phyloP scores from a whole-genome alignment of 805 yeast species.

The Nematodospora valgi region DNA sequence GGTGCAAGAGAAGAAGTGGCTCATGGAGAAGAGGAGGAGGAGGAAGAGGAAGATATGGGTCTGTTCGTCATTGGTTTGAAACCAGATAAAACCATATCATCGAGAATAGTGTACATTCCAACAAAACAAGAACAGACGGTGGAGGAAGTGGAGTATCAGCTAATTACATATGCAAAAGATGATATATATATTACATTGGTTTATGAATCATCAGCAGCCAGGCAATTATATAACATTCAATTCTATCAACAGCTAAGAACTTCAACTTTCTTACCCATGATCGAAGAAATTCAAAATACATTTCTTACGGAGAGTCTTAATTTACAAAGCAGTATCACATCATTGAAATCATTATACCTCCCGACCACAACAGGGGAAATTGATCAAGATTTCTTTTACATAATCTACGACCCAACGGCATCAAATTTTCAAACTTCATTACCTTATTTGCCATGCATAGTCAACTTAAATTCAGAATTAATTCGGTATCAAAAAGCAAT shows the following conservation, averaged over 20 bases:
- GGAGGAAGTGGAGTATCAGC: slow-evolving; percentile 23
- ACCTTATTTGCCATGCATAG: slow-evolving; percentile 28
- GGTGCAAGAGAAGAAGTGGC: background rate
- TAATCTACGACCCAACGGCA: slow-evolving; percentile 26
- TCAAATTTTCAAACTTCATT: slow-evolving; percentile 31
- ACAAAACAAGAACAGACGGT: slow-evolving; percentile 8
- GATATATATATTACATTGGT: slow-evolving; percentile 22
- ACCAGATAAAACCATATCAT: slow-evolving; percentile 15
- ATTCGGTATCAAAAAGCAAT: slow-evolving; percentile 24
- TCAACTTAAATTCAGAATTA: slow-evolving; percentile 9
- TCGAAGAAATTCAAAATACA: slow-evolving; percentile 20
- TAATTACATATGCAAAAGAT: slow-evolving; percentile 26
- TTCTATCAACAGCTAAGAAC: slow-evolving; percentile 22
- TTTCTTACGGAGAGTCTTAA: slow-evolving; percentile 14
- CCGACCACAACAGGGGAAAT: slow-evolving; percentile 14
- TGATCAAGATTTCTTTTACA: slow-evolving; percentile 36
- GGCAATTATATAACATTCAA: slow-evolving; percentile 17
- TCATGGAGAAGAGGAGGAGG: slow-evolving; percentile 3
- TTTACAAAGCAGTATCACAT: slow-evolving; percentile 25
- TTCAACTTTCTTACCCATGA: slow-evolving; percentile 15
- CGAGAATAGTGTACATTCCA: slow-evolving; percentile 25
- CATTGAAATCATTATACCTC: slow-evolving; percentile 23
- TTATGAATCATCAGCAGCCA: slow-evolving; percentile 24
- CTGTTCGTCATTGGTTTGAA: slow-evolving; percentile 23
- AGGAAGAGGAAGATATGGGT: slow-evolving; percentile 16